Evolutionary conservation across 257 asterid genomes (phyloP).

Genomic region (Plantago major): DNA sequence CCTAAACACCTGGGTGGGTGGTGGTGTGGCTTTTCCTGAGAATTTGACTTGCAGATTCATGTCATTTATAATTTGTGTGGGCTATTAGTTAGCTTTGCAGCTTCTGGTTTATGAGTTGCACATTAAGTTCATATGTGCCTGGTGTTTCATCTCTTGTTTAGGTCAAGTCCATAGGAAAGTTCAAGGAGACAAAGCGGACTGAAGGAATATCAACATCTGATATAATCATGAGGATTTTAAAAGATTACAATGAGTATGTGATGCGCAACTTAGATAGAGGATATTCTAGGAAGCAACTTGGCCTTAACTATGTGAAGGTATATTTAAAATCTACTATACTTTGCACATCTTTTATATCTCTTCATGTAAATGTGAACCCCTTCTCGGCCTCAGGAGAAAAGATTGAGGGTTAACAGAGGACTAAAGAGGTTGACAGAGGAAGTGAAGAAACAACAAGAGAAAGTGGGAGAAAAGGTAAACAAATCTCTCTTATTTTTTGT

Average conservation of each 20-base stretch:
- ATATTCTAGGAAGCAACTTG: slow-evolving; percentile 63
- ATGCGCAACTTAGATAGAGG: slow-evolving; percentile 75
- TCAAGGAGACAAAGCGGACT: slow-evolving; percentile 57
- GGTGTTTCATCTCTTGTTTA: slow-evolving; percentile 17
- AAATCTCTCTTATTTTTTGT: neutral
- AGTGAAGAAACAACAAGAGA: slow-evolving; percentile 67
- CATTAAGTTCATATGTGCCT: slow-evolving; percentile 1
- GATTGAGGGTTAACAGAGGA: slow-evolving; percentile 53
- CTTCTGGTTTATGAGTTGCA: neutral
- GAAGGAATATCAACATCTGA: slow-evolving; percentile 68
- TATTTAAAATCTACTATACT: neutral
- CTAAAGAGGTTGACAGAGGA: slow-evolving; percentile 48
- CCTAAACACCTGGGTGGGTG: too few relatives aligned
- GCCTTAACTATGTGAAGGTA: slow-evolving; percentile 65
- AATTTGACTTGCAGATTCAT: neutral
- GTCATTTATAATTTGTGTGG: neutral
- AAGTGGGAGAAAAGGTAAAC: slow-evolving; percentile 58
- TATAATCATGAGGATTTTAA: slow-evolving; percentile 58
- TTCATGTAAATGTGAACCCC: slow-evolving; percentile 10
- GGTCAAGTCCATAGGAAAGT: slow-evolving; percentile 58
- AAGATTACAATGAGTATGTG: slow-evolving; percentile 64
- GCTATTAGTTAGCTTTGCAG: neutral
- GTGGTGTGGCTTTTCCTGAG: too few relatives aligned
- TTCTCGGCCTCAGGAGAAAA: slow-evolving; percentile 39
- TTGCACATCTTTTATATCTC: neutral